Evolutionary conservation across 2,329 filamentous ascomycete genomes (phyloP).

Genomic region (Neoascochyta sp.): DNA sequence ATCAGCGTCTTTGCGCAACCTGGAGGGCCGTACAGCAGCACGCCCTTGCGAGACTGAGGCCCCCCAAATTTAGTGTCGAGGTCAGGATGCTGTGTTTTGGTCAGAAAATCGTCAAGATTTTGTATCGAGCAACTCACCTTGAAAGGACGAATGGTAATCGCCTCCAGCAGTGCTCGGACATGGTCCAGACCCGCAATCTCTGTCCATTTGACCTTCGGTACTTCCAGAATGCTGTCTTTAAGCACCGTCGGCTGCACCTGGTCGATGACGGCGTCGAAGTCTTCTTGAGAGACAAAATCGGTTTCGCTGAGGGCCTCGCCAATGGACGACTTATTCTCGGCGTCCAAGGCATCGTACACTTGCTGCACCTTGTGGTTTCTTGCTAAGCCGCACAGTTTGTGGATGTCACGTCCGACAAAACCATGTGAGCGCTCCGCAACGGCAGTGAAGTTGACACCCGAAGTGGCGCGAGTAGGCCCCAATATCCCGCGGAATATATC

Average conservation of each 20-base stretch:
- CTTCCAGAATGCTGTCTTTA: slow-evolving; percentile 83
- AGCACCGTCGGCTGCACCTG: slow-evolving; percentile 78
- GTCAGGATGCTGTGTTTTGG: slow-evolving; percentile 29
- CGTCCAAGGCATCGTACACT: slow-evolving; percentile 14
- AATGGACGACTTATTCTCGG: slow-evolving; percentile 22
- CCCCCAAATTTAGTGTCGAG: slow-evolving; percentile 35
- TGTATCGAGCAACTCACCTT: slow-evolving; percentile 40
- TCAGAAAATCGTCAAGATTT: slow-evolving; percentile 4
- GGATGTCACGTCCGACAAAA: slow-evolving; percentile 75
- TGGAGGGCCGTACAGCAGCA: slow-evolving; percentile 86
- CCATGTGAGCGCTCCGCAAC: slow-evolving; percentile 78
- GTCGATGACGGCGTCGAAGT: slow-evolving; percentile 64
- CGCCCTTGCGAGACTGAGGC: slow-evolving; percentile 63
- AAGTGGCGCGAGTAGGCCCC: slow-evolving; percentile 47
- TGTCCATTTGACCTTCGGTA: slow-evolving; percentile 77
- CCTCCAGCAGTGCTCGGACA: slow-evolving; percentile 61
- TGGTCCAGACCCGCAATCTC: slow-evolving; percentile 83
- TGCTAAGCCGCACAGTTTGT: slow-evolving; percentile 59
- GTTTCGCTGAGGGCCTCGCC: slow-evolving; percentile 13
- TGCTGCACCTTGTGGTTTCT: slow-evolving; percentile 35
- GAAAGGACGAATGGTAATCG: slow-evolving; percentile 57
- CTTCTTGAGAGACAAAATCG: slow-evolving; percentile 39
- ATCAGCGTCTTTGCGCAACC: slow-evolving; percentile 93
- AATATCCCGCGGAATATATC: slow-evolving; percentile 62
- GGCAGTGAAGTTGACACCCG: slow-evolving; percentile 48